These are phyloP conservation scores for Actinomucor elegans DNA, from an alignment of 371 early-diverging fungal species.

Conservation along the genomic window DNA sequence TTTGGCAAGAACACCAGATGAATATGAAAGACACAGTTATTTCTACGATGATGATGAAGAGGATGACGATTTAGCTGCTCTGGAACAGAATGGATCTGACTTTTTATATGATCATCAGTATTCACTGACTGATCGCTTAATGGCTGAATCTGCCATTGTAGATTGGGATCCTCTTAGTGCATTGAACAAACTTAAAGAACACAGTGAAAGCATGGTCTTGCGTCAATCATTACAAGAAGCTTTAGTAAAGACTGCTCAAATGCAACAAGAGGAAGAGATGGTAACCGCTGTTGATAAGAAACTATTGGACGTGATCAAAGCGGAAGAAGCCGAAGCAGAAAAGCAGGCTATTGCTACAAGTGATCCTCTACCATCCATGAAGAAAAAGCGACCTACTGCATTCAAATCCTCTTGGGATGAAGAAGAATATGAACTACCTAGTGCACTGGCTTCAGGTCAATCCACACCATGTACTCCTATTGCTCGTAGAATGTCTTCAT, in stretches of 20 bases:
- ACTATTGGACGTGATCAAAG: too few species aligned
- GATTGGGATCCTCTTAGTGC: constrained; percentile 21
- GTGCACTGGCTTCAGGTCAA: constrained; percentile 12
- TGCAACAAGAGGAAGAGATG: constrained; percentile 9
- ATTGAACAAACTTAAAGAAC: constrained; percentile 11
- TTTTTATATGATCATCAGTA: constrained; percentile 7
- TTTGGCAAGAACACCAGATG: neutral
- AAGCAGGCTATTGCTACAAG: neutral
- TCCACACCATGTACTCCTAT: constrained; percentile 30
- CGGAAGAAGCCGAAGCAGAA: neutral
- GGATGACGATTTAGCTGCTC: neutral
- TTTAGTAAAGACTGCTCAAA: constrained; percentile 1
- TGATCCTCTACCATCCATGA: neutral
- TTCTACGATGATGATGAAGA: constrained; percentile 4
- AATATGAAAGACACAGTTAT: neutral
- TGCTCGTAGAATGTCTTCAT: neutral
- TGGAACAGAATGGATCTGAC: neutral
- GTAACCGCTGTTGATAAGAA: neutral
- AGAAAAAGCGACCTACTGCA: neutral
- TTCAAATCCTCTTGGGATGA: constrained; percentile 20
- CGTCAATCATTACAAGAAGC: constrained; percentile 20
- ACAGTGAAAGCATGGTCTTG: constrained; percentile 23
- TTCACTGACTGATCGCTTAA: constrained; percentile 5
- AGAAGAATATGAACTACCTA: constrained; percentile 17
- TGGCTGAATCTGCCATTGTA: neutral